Percentiles rank a stretch among this genome's conserved stretches.
Evolutionary conservation across 306 rosid genomes (phyloP).

Genomic region (Benincasa hispida): DNA sequence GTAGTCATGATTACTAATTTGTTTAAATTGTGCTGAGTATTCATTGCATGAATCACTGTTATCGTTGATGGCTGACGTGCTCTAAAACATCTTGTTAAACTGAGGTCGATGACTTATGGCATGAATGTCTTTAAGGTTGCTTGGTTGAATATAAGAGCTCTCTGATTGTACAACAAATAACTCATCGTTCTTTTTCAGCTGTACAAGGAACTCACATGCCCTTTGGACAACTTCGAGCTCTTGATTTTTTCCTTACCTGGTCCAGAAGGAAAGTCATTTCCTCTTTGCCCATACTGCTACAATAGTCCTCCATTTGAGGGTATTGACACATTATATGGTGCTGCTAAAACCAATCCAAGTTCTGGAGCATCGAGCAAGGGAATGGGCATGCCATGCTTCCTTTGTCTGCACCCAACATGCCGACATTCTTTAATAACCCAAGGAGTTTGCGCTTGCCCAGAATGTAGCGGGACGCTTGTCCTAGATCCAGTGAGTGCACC

Average conservation of each 20-base stretch:
- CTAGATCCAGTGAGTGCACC: slow-evolving; percentile 88
- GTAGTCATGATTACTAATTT: neutral
- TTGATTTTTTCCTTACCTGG: slow-evolving; percentile 71
- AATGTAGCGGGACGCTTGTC: slow-evolving; percentile 83
- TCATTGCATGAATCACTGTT: neutral
- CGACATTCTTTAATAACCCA: slow-evolving; percentile 68
- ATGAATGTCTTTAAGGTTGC: neutral
- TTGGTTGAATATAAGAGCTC: neutral
- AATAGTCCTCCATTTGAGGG: slow-evolving; percentile 97
- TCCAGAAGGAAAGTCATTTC: slow-evolving; percentile 83
- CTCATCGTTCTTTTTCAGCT: slow-evolving; percentile 25
- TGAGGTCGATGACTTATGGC: neutral
- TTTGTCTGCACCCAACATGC: slow-evolving; percentile 90
- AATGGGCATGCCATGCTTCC: slow-evolving; percentile 89
- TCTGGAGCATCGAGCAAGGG: slow-evolving; percentile 73
- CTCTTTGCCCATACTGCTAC: slow-evolving; percentile 94
- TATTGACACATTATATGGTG: slow-evolving; percentile 43
- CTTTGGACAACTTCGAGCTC: slow-evolving; percentile 90
- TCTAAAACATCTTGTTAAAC: neutral
- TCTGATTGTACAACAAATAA: neutral
- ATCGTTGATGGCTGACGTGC: neutral
- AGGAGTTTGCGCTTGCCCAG: slow-evolving; percentile 95
- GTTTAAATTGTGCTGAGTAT: neutral
- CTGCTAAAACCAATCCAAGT: slow-evolving; percentile 29
- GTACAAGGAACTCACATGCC: slow-evolving; percentile 83